Percentiles rank a stretch among this genome's conserved stretches.
phyloP scores from a whole-genome alignment of 1,284 basidiomycete species.

The Stygiomarasmius scandens region DNA sequence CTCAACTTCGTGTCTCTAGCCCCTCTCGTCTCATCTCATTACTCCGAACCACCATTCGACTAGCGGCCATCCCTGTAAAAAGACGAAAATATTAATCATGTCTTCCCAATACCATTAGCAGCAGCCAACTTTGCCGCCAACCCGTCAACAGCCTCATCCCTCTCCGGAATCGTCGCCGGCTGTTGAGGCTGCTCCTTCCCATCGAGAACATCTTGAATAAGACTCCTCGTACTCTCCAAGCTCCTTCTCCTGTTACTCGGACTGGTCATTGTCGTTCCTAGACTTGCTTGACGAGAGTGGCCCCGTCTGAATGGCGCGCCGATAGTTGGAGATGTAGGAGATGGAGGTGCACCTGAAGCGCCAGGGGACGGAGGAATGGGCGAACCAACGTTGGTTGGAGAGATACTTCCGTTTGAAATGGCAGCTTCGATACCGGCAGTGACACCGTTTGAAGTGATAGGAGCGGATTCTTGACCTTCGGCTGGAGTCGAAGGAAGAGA shows the following conservation, averaged over 20 bases:
- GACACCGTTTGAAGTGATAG: slow-evolving; percentile 58
- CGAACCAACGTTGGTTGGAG: slow-evolving; percentile 28
- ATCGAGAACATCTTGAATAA: slow-evolving; percentile 90
- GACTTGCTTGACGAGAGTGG: slow-evolving; percentile 84
- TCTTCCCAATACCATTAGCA: background rate
- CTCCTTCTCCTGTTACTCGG: slow-evolving; percentile 92
- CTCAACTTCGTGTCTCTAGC: no score
- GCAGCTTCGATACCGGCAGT: slow-evolving; percentile 53
- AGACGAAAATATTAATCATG: no score
- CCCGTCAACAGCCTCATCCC: slow-evolving; percentile 32
- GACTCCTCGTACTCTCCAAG: slow-evolving; percentile 93
- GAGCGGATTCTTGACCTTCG: slow-evolving; percentile 43
- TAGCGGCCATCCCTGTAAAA: no score
- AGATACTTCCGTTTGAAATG: slow-evolving; percentile 40
- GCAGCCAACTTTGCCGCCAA: slow-evolving; percentile 21
- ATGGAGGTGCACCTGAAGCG: background rate
- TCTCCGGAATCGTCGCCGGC: slow-evolving; percentile 32
- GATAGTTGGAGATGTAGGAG: slow-evolving; percentile 31
- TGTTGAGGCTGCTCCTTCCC: slow-evolving; percentile 55
- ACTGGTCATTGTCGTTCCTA: slow-evolving; percentile 96
- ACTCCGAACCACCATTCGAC: no score
- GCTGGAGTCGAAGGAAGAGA: slow-evolving; percentile 56
- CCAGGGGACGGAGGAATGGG: slow-evolving; percentile 3
- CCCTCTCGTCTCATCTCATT: no score
- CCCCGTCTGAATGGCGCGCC: slow-evolving; percentile 66